Conservation (phyloP, 371 early-diverging fungal genomes). For the Rhizopus sp. region DNA sequence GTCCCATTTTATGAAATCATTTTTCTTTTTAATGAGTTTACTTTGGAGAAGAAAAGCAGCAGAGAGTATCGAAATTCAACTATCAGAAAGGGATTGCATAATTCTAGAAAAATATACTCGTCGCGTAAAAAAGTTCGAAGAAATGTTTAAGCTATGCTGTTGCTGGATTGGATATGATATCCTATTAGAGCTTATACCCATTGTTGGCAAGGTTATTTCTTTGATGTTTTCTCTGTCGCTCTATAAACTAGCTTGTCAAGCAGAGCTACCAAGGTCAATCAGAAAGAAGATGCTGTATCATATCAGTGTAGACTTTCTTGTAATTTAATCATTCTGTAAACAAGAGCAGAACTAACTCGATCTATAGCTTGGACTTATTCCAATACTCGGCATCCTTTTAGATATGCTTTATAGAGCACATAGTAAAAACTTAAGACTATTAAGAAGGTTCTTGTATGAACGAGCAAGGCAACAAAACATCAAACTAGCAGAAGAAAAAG, state of each 20-base stretch:
- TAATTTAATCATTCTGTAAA: slow-evolving; percentile 6
- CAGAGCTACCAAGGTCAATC: slow-evolving; percentile 31
- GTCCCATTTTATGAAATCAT: slow-evolving; percentile 3
- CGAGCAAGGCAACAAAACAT: slow-evolving; percentile 27
- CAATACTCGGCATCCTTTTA: slow-evolving; percentile 39
- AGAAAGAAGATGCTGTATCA: slow-evolving; percentile 40
- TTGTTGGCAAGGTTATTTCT: slow-evolving; percentile 50
- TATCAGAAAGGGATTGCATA: slow-evolving; percentile 38
- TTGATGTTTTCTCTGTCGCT: slow-evolving; percentile 39
- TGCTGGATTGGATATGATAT: slow-evolving; percentile 54
- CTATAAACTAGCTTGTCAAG: slow-evolving; percentile 39
- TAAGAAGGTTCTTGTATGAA: slow-evolving; percentile 37
- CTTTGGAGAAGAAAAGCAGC: slow-evolving; percentile 17
- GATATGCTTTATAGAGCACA: slow-evolving; percentile 48
- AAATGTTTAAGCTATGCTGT: slow-evolving; percentile 48
- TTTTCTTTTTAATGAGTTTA: slow-evolving; percentile 10
- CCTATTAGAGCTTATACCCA: slow-evolving; percentile 48
- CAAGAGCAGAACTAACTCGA: not conserved
- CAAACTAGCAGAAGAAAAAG: slow-evolving; percentile 17
- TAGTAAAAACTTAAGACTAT: slow-evolving; percentile 41
- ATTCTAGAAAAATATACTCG: slow-evolving; percentile 43
- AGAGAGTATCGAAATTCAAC: slow-evolving; percentile 17
- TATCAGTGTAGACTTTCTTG: slow-evolving; percentile 45
- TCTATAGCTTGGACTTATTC: slow-evolving; percentile 44
- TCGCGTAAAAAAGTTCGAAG: slow-evolving; percentile 42